Evolutionary conservation across 805 yeast genomes (phyloP).

Genomic region (Ogataea corticis): DNA sequence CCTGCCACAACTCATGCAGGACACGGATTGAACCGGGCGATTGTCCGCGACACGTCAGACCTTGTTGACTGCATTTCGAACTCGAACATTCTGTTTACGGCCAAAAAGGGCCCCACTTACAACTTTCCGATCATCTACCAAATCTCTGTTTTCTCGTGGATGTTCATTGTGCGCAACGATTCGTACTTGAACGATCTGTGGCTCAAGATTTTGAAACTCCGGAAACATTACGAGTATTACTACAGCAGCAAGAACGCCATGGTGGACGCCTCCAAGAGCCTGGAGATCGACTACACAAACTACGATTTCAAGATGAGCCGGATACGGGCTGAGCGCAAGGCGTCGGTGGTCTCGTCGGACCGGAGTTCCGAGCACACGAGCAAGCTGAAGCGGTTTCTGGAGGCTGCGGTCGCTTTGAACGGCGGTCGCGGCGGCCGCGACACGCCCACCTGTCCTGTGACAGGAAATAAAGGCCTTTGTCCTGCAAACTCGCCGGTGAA

Average conservation of each 20-base stretch:
- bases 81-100: conserved; percentile 38
- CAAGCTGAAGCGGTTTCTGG: conserved; percentile 35
- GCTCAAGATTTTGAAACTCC: conserved; percentile 39
- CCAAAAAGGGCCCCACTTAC: conserved; percentile 35
- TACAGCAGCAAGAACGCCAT: conserved; percentile 33
- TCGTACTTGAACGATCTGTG: conserved; percentile 55
- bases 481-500: conserved; percentile 19
- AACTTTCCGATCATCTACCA: conserved; percentile 40
- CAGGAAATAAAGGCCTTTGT: conserved; percentile 14
- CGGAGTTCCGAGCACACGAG: conserved; percentile 34
- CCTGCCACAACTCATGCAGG: no score
- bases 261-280: conserved; percentile 31
- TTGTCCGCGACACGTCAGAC: conserved; percentile 27
- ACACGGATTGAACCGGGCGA: conserved; percentile 8
- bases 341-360: conserved; percentile 22
- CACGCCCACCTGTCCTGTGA: not conserved
- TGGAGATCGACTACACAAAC: conserved; percentile 34
- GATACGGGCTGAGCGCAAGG: conserved; percentile 20
- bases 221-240: conserved; percentile 39
- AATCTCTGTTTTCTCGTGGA: conserved; percentile 55
- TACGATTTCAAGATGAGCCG: conserved; percentile 30
- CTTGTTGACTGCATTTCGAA: conserved; percentile 35
- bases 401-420: conserved; percentile 23
- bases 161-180: conserved; percentile 59
- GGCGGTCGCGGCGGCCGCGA: not conserved